Conservation (phyloP, 2,329 filamentous ascomycete genomes). For the Atkinsonella hypoxylon region DNA sequence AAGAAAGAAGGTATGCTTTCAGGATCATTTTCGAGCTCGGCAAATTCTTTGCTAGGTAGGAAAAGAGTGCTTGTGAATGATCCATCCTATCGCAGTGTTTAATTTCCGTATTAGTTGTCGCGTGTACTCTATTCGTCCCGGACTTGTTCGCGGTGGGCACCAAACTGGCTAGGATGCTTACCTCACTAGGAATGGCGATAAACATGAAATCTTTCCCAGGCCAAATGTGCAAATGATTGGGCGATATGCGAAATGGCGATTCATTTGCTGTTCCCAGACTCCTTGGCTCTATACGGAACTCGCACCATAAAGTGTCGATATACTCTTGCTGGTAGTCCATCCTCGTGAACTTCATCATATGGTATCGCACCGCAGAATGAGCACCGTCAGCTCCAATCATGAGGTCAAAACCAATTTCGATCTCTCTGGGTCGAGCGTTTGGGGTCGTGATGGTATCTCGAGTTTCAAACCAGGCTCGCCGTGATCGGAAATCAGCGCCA, state of each 20-base stretch:
- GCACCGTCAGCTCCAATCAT: slow-evolving; percentile 93
- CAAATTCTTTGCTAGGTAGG: slow-evolving; percentile 60
- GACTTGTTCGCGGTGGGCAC: no score
- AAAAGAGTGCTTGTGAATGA: slow-evolving; percentile 95
- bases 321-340: slow-evolving; percentile 92
- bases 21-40: slow-evolving; percentile 51
- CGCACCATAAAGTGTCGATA: slow-evolving; percentile 94
- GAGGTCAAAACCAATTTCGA: slow-evolving; percentile 80
- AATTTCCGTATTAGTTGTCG: slow-evolving; percentile 7
- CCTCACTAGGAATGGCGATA: slow-evolving; percentile 76
- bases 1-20: slow-evolving; percentile 60
- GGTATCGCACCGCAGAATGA: slow-evolving; percentile 80
- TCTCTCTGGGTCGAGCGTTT: slow-evolving; percentile 47
- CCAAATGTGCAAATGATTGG: slow-evolving; percentile 96
- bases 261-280: slow-evolving; percentile 16
- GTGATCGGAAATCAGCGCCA: slow-evolving; percentile 69
- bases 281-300: slow-evolving; percentile 66
- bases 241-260: slow-evolving; percentile 62
- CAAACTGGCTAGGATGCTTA: slow-evolving; percentile 19
- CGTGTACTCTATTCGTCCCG: slow-evolving; percentile 2
- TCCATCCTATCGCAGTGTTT: slow-evolving; percentile 48
- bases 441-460: slow-evolving; percentile 22
- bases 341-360: slow-evolving; percentile 88
- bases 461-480: slow-evolving; percentile 79
- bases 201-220: slow-evolving; percentile 93